These are phyloP conservation scores for Emericellopsis atlantica DNA, from an alignment of 2,329 filamentous ascomycete genomes.

Conservation along the genomic window DNA sequence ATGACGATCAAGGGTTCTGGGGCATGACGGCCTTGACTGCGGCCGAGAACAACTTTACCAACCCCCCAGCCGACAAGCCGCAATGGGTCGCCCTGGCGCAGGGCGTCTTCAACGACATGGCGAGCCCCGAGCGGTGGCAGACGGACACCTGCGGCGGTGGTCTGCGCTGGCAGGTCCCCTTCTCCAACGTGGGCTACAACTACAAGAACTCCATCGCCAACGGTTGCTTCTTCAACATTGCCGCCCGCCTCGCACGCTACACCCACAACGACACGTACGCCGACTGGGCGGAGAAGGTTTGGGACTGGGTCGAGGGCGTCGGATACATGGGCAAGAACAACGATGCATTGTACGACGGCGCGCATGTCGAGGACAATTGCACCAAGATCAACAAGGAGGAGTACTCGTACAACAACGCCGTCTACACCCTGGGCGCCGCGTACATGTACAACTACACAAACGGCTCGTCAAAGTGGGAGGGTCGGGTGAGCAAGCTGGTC, in stretches of 20 bases:
- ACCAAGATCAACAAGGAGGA: conserved; percentile 40
- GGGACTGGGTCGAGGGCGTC: conserved; percentile 44
- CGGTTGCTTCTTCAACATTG: conserved; percentile 51
- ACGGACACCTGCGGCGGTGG: conserved; percentile 42
- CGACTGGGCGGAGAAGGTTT: conserved; percentile 50
- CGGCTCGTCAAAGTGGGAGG: conserved; percentile 36
- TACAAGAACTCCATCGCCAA: conserved; percentile 60
- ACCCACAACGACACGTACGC: conserved; percentile 53
- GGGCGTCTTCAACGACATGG: conserved; percentile 49
- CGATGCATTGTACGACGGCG: conserved; percentile 50
- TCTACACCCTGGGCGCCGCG: conserved; percentile 44
- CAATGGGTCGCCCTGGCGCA: conserved; percentile 46
- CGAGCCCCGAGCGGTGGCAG: conserved; percentile 53
- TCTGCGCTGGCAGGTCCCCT: conserved; percentile 66
- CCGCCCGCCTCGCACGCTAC: conserved; percentile 59
- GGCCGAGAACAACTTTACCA: conserved; percentile 43
- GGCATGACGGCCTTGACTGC: conserved; percentile 51
- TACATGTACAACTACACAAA: conserved; percentile 51
- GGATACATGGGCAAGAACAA: conserved; percentile 45
- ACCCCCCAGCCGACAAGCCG: conserved; percentile 34
- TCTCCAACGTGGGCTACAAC: conserved; percentile 61
- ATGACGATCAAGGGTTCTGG: conserved; percentile 58
- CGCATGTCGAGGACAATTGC: conserved; percentile 38
- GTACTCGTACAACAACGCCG: conserved; percentile 48
- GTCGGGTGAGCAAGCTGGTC: conserved; percentile 27